Percentiles rank a stretch among this genome's conserved stretches.
Evolutionary conservation across 129 eudicot species (phyloP).

Genomic region (Scalesia atractyloides): DNA sequence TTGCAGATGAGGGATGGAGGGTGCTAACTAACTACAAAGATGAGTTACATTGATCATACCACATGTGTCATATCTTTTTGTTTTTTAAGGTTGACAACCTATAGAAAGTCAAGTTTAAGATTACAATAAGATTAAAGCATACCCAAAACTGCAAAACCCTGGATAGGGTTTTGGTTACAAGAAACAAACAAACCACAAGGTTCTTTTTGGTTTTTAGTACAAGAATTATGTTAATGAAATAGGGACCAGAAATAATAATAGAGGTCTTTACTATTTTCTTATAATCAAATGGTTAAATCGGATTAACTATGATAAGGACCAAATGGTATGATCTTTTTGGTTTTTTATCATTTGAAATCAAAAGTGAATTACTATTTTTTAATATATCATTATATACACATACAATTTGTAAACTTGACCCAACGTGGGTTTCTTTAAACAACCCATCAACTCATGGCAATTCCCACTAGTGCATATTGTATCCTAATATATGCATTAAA

Average conservation of each 20-base stretch:
- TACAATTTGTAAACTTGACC: too few relatives aligned
- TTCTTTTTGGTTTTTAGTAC: background rate
- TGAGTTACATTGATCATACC: background rate
- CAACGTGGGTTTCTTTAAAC: too few relatives aligned
- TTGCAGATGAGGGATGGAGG: background rate
- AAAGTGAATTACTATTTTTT: too few relatives aligned
- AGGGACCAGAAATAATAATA: background rate
- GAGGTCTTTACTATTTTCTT: background rate
- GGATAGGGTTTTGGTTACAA: background rate
- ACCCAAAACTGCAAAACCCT: background rate
- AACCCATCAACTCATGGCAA: too few relatives aligned
- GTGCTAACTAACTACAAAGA: background rate
- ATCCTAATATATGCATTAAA: too few relatives aligned
- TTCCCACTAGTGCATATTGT: too few relatives aligned
- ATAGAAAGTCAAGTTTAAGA: background rate
- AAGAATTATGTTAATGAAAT: background rate
- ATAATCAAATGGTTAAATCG: background rate
- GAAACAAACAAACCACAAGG: too few relatives aligned
- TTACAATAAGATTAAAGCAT: background rate
- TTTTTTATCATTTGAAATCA: background rate
- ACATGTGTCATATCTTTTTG: background rate
- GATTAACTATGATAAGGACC: background rate
- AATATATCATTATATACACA: too few relatives aligned
- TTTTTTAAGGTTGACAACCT: background rate
- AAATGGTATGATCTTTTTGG: background rate